Conservation (phyloP, 495 filamentous ascomycete species). For the Neurospora sp. region DNA sequence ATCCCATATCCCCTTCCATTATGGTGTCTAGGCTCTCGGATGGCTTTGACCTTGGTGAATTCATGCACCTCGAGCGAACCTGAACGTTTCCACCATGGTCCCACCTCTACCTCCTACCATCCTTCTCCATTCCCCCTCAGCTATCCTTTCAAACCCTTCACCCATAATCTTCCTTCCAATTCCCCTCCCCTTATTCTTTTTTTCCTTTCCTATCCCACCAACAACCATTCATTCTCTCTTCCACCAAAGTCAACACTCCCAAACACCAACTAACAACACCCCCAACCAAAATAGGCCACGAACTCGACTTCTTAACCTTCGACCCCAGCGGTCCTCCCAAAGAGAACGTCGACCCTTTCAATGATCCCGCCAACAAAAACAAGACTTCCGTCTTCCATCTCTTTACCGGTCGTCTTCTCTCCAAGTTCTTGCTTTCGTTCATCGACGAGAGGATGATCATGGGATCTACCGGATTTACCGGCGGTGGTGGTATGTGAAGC, state of each 20-base stretch:
- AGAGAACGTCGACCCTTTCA: conserved; percentile 20
- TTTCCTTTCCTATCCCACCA: neutral
- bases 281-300: conserved; percentile 28
- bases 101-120: neutral
- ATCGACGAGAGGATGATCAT: conserved; percentile 24
- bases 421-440: conserved; percentile 42
- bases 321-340: conserved; percentile 35
- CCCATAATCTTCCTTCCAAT: neutral
- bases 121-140: neutral
- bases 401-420: conserved; percentile 37
- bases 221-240: neutral
- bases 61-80: neutral
- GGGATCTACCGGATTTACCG: neutral
- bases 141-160: neutral
- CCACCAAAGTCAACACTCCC: neutral
- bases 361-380: neutral
- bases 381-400: neutral
- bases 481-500: neutral
- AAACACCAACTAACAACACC: conserved; percentile 2
- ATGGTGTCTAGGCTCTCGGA: neutral
- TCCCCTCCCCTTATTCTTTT: neutral
- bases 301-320: conserved; percentile 36
- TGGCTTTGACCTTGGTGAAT: neutral
- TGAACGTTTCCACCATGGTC: neutral
- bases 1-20: neutral